Percentiles rank a stretch among this genome's conserved stretches.
phyloP scores from a whole-genome alignment of 257 asterid genomes.

The Rauvolfia tetraphylla region DNA sequence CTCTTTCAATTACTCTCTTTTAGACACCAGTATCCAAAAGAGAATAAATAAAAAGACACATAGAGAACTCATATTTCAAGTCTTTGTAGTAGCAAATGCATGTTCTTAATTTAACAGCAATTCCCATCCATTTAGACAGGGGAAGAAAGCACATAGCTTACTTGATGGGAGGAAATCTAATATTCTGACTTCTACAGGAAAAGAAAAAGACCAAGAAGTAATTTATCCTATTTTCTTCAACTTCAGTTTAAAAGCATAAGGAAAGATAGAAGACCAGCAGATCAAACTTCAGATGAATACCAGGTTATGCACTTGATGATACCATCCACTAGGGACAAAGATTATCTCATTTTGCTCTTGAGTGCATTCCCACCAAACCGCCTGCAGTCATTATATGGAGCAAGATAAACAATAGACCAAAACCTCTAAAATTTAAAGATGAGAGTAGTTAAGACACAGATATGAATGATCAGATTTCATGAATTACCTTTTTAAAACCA shows the following conservation, averaged over 20 bases:
- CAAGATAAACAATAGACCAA: not conserved
- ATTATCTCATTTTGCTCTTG: conserved; percentile 80
- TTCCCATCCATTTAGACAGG: not conserved
- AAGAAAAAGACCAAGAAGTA: not conserved
- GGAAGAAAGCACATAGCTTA: not conserved
- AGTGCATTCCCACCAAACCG: conserved; percentile 84
- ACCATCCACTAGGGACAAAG: conserved; percentile 99
- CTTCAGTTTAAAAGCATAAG: not conserved
- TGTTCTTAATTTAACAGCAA: not conserved
- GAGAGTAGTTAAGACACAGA: not conserved
- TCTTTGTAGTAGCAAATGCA: not conserved
- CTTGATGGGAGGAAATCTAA: not conserved
- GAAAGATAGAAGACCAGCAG: not conserved
- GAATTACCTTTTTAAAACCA: conserved; percentile 65
- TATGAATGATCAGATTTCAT: conserved; percentile 13
- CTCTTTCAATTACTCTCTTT: too few species aligned
- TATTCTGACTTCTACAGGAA: not conserved
- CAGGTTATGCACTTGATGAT: conserved; percentile 96
- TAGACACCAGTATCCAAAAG: not conserved
- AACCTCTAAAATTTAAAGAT: not conserved
- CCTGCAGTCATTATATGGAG: conserved; percentile 34
- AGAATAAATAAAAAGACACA: not conserved
- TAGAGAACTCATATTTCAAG: not conserved
- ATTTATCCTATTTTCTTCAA: not conserved
- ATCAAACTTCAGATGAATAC: conserved; percentile 32